These are phyloP conservation scores for Macrolepiota albuminosa DNA, from an alignment of 768 basidiomycete genomes.

Conservation along the genomic window DNA sequence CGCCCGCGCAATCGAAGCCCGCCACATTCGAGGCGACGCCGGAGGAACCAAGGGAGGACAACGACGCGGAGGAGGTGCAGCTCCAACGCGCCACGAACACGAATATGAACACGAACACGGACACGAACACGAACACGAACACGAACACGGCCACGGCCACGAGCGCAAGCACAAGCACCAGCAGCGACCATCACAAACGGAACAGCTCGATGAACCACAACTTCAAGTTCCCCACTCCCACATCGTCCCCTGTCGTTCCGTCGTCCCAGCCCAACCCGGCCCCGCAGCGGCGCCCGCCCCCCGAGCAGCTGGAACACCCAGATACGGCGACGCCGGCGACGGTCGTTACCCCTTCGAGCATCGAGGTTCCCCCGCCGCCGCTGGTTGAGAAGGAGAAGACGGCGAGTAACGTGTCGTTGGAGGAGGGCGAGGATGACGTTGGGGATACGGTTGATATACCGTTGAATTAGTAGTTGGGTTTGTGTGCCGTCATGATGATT, in stretches of 20 bases:
- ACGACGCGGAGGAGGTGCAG: conserved; percentile 28
- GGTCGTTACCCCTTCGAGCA: conserved; percentile 54
- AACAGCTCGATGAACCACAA: conserved; percentile 71
- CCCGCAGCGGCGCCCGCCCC: conserved; percentile 18
- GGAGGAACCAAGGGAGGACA: conserved; percentile 42
- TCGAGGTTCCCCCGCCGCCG: conserved; percentile 78
- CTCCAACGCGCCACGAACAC: neutral
- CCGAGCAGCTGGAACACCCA: conserved; percentile 22
- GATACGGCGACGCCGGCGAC: conserved; percentile 14
- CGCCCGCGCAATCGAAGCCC: conserved; percentile 15
- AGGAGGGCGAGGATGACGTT: conserved; percentile 67
- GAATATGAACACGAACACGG: neutral
- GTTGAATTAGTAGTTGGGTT: too few relatives aligned
- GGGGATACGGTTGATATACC: conserved; percentile 76
- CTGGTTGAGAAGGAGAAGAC: conserved; percentile 69
- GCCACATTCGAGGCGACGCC: conserved; percentile 45
- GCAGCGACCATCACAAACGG: conserved; percentile 26
- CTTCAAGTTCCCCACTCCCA: conserved; percentile 62
- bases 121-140: neutral
- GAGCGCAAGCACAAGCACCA: neutral
- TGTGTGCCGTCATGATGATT: too few relatives aligned
- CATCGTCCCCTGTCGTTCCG: conserved; percentile 27
- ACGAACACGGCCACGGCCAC: neutral
- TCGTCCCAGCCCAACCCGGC: neutral
- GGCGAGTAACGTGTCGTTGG: conserved; percentile 29